These are phyloP conservation scores for Calocybe gangraenosa DNA, from an alignment of 768 basidiomycete species.

Conservation along the genomic window DNA sequence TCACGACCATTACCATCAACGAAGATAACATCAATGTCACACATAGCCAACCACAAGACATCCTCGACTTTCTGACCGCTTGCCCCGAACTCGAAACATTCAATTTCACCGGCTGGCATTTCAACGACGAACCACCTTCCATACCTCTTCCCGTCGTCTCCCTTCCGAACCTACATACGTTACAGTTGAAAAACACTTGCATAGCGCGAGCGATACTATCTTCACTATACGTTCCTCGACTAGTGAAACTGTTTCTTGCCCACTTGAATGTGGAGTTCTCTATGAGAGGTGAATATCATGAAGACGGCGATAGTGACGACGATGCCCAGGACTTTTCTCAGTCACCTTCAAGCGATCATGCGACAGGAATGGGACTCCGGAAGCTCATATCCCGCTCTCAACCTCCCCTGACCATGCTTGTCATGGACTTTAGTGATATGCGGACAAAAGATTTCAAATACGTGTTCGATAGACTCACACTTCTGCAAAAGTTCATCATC, in stretches of 20 bases:
- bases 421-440: conserved; percentile 83
- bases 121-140: conserved; percentile 32
- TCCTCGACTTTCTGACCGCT: conserved; percentile 57
- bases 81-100: conserved; percentile 62
- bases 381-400: conserved; percentile 53
- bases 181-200: conserved; percentile 57
- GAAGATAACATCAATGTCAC: conserved; percentile 39
- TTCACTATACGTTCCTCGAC: conserved; percentile 54
- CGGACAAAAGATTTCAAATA: conserved; percentile 77
- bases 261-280: conserved; percentile 63
- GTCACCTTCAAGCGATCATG: conserved; percentile 72
- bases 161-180: conserved; percentile 55
- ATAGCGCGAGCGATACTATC: conserved; percentile 64
- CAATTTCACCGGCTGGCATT: conserved; percentile 49
- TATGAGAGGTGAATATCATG: conserved; percentile 33
- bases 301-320: conserved; percentile 71
- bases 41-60: conserved; percentile 39
- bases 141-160: conserved; percentile 36
- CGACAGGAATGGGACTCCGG: conserved; percentile 78
- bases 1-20: conserved; percentile 54
- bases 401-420: conserved; percentile 61
- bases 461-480: conserved; percentile 52
- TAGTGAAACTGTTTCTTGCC: conserved; percentile 57
- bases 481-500: conserved; percentile 64
- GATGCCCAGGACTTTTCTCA: conserved; percentile 72